Percentiles rank a stretch among this genome's conserved stretches.
Evolutionary conservation across 768 basidiomycete species (phyloP).

Genomic region (Lentinula raphanica): DNA sequence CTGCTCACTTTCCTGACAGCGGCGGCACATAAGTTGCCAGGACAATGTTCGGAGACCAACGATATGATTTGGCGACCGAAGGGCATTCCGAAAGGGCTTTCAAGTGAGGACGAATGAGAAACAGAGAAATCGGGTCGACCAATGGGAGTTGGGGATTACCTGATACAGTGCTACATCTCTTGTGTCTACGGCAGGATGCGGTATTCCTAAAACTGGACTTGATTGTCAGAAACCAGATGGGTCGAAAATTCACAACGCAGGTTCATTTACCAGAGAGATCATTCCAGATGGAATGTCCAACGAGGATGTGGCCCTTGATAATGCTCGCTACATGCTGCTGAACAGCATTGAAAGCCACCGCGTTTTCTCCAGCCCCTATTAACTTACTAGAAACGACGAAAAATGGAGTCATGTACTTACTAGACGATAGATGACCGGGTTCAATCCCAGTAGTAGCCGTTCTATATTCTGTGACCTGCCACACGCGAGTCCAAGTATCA

Average conservation of each 20-base stretch:
- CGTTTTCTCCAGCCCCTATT: conserved; percentile 32
- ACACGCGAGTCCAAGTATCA: no score
- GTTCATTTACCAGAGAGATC: conserved; percentile 62
- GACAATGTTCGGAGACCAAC: conserved; percentile 74
- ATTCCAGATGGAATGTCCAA: conserved; percentile 78
- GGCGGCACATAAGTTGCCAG: conserved; percentile 78
- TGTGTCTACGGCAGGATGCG: conserved; percentile 72
- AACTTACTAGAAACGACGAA: not conserved
- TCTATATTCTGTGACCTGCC: conserved; percentile 68
- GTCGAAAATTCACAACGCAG: conserved; percentile 9
- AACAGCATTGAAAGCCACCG: conserved; percentile 53
- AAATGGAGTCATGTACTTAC: conserved; percentile 21
- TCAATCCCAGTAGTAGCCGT: conserved; percentile 57
- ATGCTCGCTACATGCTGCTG: conserved; percentile 62
- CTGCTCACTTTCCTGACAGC: conserved; percentile 66
- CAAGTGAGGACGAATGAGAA: not conserved
- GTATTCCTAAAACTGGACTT: conserved; percentile 65
- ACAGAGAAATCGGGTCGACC: no score
- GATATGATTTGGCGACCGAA: conserved; percentile 60
- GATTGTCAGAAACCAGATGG: conserved; percentile 5
- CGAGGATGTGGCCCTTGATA: conserved; percentile 64
- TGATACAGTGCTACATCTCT: conserved; percentile 77
- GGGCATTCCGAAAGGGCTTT: conserved; percentile 69
- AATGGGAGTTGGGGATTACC: no score
- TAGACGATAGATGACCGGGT: conserved; percentile 32